Evolutionary conservation across 768 basidiomycete species (phyloP), one percentile per base, ranked within the genome.

Genomic region (Boletellus ananiceps): DNA sequence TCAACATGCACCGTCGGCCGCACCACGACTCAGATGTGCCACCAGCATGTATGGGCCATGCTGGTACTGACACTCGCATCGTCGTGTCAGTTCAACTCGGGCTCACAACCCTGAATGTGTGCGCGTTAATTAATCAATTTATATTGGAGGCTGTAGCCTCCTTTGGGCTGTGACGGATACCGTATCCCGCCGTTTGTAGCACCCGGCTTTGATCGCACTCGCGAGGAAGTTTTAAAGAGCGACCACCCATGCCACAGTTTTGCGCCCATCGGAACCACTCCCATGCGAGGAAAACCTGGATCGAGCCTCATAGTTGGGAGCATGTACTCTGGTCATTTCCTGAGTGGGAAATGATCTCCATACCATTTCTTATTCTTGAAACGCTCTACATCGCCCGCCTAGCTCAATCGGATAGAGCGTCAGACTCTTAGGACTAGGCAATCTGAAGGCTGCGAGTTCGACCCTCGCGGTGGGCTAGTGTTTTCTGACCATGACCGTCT

Each of bases 401-500:
- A 80, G 78, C 77, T 80, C 78, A 78, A 78, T 78, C 76, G 77
- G 77, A 78, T 80, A 78, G 77, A 80, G 77, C 77, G 77, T 78
- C 77, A 80, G 77, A 78, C 77, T 78, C 76, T 78, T 80, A 80
- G 40, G 47, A 64, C 57, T 68, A 68, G 66, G 69, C 67, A 47
- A 76, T 77, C 77, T 76, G 75, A 78, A 78, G 77, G 76, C 75
- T 77, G 76, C 77, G 76, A 77, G 77, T 78, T 77, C 76, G 76
- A 77, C 76, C 75, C 77, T 77, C 76, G 76, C 76, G 77, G 77
- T 77, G 76, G 76, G 76, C 77, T 78, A 77, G 40, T 54, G 23
- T 33, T 50, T 25, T 19, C 19, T 19, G 27, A 2, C 27, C 8
- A 6, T 27, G 27, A 27, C 8, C 25, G 18, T 11, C 16, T 40